A percentile compares a stretch with the other conserved stretches of the same genome.
These are phyloP conservation scores for Ottelia alismoides DNA, from an alignment of 106 monocot species.

Conservation along the genomic window DNA sequence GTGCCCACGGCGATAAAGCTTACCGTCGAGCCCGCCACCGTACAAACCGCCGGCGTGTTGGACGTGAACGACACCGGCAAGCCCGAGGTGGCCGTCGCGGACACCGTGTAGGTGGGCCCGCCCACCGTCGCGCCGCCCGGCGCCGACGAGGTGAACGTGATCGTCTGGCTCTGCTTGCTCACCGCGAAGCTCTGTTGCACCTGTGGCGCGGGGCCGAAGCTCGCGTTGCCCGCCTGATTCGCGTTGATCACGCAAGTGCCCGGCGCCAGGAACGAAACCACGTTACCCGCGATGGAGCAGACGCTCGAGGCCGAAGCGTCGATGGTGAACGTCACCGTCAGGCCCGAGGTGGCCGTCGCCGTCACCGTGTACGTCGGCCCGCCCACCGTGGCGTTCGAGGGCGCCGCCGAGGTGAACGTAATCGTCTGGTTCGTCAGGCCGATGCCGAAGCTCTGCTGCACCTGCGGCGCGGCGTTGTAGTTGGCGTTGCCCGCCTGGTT, in stretches of 20 bases:
- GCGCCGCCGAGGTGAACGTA: no score
- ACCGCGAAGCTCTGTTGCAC: not conserved
- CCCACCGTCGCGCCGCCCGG: not conserved
- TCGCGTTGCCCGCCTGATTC: not conserved
- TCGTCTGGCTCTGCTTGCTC: no score
- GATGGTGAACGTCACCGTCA: not conserved
- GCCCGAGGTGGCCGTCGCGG: not conserved
- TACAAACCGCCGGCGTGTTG: not conserved
- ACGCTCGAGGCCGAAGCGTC: not conserved
- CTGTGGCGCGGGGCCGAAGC: not conserved
- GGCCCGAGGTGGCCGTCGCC: not conserved
- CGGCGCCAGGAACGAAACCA: not conserved
- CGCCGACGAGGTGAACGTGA: not conserved
- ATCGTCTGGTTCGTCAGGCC: not conserved
- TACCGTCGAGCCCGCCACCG: not conserved
- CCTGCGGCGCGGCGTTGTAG: not conserved
- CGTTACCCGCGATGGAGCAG: no score
- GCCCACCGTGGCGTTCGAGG: not conserved
- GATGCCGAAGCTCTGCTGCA: not conserved
- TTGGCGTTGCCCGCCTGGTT: not conserved
- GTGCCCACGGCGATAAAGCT: not conserved
- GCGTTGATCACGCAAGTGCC: not conserved
- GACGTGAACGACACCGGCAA: not conserved
- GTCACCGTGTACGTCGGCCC: not conserved
- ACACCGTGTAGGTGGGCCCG: not conserved